phyloP scores from a whole-genome alignment of 2,329 filamentous ascomycete genomes.

The Graphiopsis chlorocephala region DNA sequence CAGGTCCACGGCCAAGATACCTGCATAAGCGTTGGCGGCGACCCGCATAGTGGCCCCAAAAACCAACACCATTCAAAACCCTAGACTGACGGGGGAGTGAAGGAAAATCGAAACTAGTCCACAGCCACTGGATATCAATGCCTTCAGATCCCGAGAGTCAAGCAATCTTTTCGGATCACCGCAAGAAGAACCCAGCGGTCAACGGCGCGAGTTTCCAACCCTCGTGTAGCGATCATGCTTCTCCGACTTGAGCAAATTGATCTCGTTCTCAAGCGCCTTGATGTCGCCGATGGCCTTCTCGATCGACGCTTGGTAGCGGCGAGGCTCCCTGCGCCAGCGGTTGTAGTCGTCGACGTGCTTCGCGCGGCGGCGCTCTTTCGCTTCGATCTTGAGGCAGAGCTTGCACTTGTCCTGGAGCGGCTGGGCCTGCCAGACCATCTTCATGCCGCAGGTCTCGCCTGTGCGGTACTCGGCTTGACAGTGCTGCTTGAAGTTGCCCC shows the following conservation, averaged over 20 bases:
- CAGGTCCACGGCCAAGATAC: background rate
- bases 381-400: slow-evolving; percentile 84
- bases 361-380: slow-evolving; percentile 71
- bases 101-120: background rate
- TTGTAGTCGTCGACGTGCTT: slow-evolving; percentile 73
- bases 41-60: background rate
- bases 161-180: background rate
- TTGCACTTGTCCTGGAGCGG: slow-evolving; percentile 67
- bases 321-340: slow-evolving; percentile 73
- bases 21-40: background rate
- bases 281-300: slow-evolving; percentile 71
- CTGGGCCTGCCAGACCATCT: slow-evolving; percentile 77
- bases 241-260: slow-evolving; percentile 54
- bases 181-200: background rate
- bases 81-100: background rate
- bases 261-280: slow-evolving; percentile 67
- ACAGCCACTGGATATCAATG: background rate
- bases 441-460: slow-evolving; percentile 94
- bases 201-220: slow-evolving; percentile 26
- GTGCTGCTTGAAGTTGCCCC: slow-evolving; percentile 88
- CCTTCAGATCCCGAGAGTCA: background rate
- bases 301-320: slow-evolving; percentile 57
- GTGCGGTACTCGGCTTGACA: slow-evolving; percentile 94
- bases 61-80: background rate
- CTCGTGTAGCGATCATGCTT: slow-evolving; percentile 27